Percentiles rank a stretch among this genome's conserved stretches.
Evolutionary conservation across 495 filamentous ascomycete species (phyloP).

Genomic region (Pyrenula aspistea): DNA sequence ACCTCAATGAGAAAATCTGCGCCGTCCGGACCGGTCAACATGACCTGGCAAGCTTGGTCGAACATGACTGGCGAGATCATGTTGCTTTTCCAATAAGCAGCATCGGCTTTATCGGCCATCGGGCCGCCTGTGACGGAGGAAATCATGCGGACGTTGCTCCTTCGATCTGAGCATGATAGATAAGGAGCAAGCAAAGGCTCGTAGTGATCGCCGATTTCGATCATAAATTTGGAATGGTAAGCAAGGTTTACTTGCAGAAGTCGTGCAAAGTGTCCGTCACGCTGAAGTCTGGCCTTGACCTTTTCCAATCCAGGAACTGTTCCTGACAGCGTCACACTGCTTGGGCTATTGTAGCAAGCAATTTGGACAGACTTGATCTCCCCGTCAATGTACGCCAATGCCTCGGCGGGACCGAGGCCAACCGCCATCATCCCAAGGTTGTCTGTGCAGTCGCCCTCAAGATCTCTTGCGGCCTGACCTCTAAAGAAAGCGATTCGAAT

Average conservation of each 20-base stretch:
- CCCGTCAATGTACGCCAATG: background rate
- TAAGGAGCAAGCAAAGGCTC: background rate
- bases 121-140: conserved; percentile 20
- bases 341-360: conserved; percentile 5
- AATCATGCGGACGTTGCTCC: too few species aligned
- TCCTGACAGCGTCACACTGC: conserved; percentile 4
- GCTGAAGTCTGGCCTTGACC: conserved; percentile 10
- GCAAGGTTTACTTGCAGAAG: conserved; percentile 15
- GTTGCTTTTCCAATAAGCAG: conserved; percentile 27
- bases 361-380: background rate
- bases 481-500: conserved; percentile 7
- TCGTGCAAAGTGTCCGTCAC: conserved; percentile 3
- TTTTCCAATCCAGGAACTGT: conserved; percentile 1
- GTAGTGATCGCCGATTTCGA: background rate
- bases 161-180: too few species aligned
- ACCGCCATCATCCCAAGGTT: conserved; percentile 8
- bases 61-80: conserved; percentile 26
- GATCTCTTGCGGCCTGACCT: conserved; percentile 1
- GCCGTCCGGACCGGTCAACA: background rate
- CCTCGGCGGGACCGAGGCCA: conserved; percentile 3
- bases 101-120: conserved; percentile 6
- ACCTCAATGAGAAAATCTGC: conserved; percentile 35
- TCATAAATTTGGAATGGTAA: conserved; percentile 18
- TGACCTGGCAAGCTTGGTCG: conserved; percentile 4
- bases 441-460: conserved; percentile 1